Evolutionary conservation across 352 stramenopile genomes (phyloP).

Genomic region (Globisporangium splendens): DNA sequence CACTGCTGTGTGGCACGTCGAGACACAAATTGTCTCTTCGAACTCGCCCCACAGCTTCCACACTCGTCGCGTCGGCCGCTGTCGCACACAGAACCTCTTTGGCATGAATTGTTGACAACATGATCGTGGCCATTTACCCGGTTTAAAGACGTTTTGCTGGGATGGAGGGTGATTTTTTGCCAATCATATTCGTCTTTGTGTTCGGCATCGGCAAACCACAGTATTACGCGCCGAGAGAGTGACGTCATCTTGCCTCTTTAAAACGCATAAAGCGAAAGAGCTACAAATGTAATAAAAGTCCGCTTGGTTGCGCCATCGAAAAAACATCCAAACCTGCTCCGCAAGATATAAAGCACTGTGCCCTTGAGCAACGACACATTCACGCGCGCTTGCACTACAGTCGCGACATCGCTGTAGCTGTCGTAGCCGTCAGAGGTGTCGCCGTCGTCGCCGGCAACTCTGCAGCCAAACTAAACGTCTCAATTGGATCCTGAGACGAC

Average conservation of each 20-base stretch:
- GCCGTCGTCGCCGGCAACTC: background rate
- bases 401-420: background rate
- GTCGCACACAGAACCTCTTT: no score
- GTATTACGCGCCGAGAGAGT: background rate
- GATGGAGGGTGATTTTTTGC: background rate
- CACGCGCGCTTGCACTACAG: background rate
- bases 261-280: background rate
- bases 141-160: no score
- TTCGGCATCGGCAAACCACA: background rate
- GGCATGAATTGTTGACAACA: no score
- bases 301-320: background rate
- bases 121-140: no score
- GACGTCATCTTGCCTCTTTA: background rate
- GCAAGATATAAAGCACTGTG: background rate
- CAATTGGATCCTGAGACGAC: background rate
- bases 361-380: background rate
- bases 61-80: no score
- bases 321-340: background rate
- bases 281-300: background rate
- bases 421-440: background rate
- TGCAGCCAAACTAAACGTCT: background rate
- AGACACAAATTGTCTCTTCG: no score
- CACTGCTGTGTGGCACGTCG: no score
- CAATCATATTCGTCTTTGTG: background rate
- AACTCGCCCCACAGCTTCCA: no score